A percentile compares a stretch with the other conserved stretches of the same genome.
Conservation (phyloP, 805 yeast genomes). For the Suhomyces canberraensis region DNA sequence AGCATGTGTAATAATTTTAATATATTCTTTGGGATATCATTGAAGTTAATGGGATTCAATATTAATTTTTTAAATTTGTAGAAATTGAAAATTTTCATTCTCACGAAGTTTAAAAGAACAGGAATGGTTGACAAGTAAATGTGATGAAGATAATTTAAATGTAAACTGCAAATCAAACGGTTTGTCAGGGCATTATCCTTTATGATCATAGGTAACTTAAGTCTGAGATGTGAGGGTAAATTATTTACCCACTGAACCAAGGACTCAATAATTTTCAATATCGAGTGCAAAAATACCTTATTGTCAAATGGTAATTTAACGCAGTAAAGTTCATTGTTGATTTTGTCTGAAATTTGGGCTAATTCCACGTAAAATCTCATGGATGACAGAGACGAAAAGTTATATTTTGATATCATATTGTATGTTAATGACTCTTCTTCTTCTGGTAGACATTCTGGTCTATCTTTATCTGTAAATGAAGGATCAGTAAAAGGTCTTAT, state of each 20-base stretch:
- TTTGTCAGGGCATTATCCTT: constrained; percentile 8
- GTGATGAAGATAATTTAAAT: constrained; percentile 28
- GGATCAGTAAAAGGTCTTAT: constrained; percentile 11
- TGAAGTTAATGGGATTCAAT: constrained; percentile 5
- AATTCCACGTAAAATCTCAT: constrained; percentile 20
- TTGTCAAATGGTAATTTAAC: constrained; percentile 13
- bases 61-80: constrained; percentile 1
- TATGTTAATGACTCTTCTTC: background rate
- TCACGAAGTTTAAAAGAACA: constrained; percentile 20
- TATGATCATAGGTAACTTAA: constrained; percentile 12
- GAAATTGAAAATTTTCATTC: constrained; percentile 13
- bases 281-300: constrained; percentile 14
- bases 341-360: constrained; percentile 23
- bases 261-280: constrained; percentile 12
- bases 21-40: constrained; percentile 19
- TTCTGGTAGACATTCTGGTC: background rate
- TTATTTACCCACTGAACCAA: constrained; percentile 21
- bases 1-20: constrained; percentile 14
- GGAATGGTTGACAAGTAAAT: constrained; percentile 26
- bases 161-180: constrained; percentile 22
- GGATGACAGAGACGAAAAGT: constrained; percentile 2
- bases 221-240: constrained; percentile 17
- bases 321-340: constrained; percentile 20
- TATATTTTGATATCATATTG: background rate
- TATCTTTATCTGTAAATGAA: background rate